phyloP scores from a whole-genome alignment of 805 yeast species.

The Diddensiella transvaalensis region DNA sequence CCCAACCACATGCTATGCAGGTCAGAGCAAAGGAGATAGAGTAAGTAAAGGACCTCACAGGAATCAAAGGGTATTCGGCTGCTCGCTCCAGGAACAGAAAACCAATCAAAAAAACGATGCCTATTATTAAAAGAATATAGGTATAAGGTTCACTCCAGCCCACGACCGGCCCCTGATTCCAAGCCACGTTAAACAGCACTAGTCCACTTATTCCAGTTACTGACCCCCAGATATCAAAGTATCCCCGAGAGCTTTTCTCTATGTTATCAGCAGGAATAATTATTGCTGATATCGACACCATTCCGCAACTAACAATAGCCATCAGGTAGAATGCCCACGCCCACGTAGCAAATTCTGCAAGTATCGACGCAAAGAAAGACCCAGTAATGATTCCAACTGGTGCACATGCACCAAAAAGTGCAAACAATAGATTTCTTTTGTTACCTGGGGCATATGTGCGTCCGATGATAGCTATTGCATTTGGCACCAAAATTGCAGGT shows the following conservation, averaged over 20 bases:
- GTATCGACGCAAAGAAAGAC: slow-evolving; percentile 47
- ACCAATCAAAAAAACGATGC: slow-evolving; percentile 40
- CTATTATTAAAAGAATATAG: slow-evolving; percentile 51
- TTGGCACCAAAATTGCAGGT: slow-evolving; percentile 56
- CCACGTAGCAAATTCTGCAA: slow-evolving; percentile 47
- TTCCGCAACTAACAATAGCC: slow-evolving; percentile 37
- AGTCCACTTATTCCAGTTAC: slow-evolving; percentile 55
- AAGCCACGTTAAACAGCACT: slow-evolving; percentile 59
- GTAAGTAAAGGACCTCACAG: slow-evolving; percentile 43
- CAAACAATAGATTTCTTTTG: slow-evolving; percentile 52
- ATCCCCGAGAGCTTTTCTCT: slow-evolving; percentile 18
- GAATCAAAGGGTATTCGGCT: slow-evolving; percentile 55
- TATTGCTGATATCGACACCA: slow-evolving; percentile 29
- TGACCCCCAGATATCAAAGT: slow-evolving; percentile 54
- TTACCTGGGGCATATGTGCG: slow-evolving; percentile 45
- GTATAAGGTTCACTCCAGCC: slow-evolving; percentile 65
- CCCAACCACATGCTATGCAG: slow-evolving; percentile 65
- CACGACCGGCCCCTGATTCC: slow-evolving; percentile 71
- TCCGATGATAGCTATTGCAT: slow-evolving; percentile 52
- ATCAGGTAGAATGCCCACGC: slow-evolving; percentile 56
- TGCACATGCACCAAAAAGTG: slow-evolving; percentile 56
- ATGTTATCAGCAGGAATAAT: background rate
- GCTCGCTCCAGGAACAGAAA: slow-evolving; percentile 51
- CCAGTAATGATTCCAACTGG: slow-evolving; percentile 62
- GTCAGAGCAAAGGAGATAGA: slow-evolving; percentile 48